Evolutionary conservation across 2,329 filamentous ascomycete species (phyloP).

Genomic region (Penicillium sp.): DNA sequence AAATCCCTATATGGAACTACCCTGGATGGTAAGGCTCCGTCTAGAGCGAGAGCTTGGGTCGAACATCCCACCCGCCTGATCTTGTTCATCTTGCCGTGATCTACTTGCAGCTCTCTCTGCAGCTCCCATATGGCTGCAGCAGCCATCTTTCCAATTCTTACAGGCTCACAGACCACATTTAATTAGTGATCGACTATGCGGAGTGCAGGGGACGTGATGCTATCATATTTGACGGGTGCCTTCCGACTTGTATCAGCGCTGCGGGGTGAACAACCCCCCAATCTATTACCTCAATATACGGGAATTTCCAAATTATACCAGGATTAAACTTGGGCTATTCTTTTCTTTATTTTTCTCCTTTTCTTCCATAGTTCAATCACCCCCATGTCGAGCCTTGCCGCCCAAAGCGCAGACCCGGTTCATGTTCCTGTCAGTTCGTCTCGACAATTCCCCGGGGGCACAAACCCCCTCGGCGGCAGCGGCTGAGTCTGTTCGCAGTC

Average conservation of each 20-base stretch:
- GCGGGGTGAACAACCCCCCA: background rate
- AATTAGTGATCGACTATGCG: conserved; percentile 6
- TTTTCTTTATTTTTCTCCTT: background rate
- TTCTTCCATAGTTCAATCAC: background rate
- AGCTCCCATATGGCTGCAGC: conserved; percentile 8
- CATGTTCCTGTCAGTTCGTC: conserved; percentile 3
- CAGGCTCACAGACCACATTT: conserved; percentile 8
- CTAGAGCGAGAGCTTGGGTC: background rate
- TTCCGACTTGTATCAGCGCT: background rate
- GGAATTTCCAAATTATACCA: background rate
- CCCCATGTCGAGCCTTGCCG: background rate
- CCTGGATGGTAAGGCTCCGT: background rate
- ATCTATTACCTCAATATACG: background rate
- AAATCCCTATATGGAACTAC: background rate
- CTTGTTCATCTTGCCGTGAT: conserved; percentile 1
- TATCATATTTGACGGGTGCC: conserved; percentile 2
- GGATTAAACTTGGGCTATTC: background rate
- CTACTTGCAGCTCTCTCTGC: conserved; percentile 9
- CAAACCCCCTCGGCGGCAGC: conserved; percentile 9
- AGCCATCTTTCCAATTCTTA: conserved; percentile 2
- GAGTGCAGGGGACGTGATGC: conserved; percentile 10
- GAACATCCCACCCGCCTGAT: conserved; percentile 5
- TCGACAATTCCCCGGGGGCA: conserved; percentile 3
- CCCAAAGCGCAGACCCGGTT: conserved; percentile 4
- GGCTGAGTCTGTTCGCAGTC: conserved; percentile 17